Base-by-base conservation (phyloP, 1,284 basidiomycete species). In the Takashimella koratensis region DNA sequence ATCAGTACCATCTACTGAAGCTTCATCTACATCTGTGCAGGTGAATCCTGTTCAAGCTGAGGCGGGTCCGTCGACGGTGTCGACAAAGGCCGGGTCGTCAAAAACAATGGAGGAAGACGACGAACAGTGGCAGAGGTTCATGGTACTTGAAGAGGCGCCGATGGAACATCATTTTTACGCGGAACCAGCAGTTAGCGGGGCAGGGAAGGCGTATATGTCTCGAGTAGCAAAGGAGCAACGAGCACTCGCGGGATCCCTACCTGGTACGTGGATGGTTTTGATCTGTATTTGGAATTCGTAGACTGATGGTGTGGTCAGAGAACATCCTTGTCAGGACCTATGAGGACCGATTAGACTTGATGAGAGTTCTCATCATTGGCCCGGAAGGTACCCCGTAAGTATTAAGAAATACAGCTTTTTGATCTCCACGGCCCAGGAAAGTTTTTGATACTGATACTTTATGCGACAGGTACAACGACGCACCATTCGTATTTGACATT, bases 401-500 rank as follows among this genome's bases (percentile, higher is more conserved):
- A 16, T n/a, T n/a, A n/a, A n/a, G n/a, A n/a, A n/a, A n/a, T 55
- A 12, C 27, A n/a, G 16, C 13, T 16, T 40, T 16, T 47, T n/a
- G 30, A 25, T 21, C 41, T 19, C 20, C 8, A 47, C 30, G 30
- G 44, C 23, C 21, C 23, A 8, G 11, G 21, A 30, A n/a, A n/a
- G n/a, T n/a, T n/a, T n/a, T n/a, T n/a, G n/a, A n/a, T n/a, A n/a
- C n/a, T n/a, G n/a, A n/a, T n/a, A n/a, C 25, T n/a, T 19, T 24
- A n/a, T n/a, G n/a, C n/a, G n/a, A n/a, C 44, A 68, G 66, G 16
- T 94, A 93, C 65, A 84, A 90, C 71, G 86, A 95, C 72, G 90
- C 90, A 20, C 92, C 93, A 0, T 94, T 96, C 73, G 85, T 96
- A 25, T 93, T 96, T 56, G 93, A 97, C 76, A 91, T 94, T 83